Evolutionary conservation across 352 stramenopile genomes (phyloP), one percentile per base, ranked within the genome.

Genomic region (Globisporangium echinulatum): DNA sequence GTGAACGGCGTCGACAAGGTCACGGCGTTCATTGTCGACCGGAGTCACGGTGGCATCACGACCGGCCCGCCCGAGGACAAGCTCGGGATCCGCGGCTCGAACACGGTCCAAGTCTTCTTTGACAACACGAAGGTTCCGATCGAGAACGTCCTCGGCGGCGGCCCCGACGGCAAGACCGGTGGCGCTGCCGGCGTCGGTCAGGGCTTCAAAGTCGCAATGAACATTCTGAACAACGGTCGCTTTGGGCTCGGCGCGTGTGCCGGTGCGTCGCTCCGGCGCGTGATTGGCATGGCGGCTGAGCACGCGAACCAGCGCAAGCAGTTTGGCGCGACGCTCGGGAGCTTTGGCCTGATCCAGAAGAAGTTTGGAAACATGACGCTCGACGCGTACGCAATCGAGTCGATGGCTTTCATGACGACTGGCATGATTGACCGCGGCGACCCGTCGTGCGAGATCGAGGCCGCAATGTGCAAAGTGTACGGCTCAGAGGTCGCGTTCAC

Each of bases 21-120:
- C 61, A 99, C 96, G 51, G 96, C 92, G 43, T 99, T 99, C 68
- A 96, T 99, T 68, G 94, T 99, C 3, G 94, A 98, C 68, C 89
- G 94, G 14, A 79, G 79, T 47, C 96, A 94, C 66, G 88, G 94
- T 46, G 92, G 94, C 49, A 80, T 99, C 44, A 90, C 78, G 36
- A 92, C 94, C 52, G 96, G 96, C 6, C 87, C 84, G 17, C 87
- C 93, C 5, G 96, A 99, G 74, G 93, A 98, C 68, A 99, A 99
- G 72, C 75, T 99, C n/a, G 97, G 97, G 19, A 94, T 99, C 46
- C 85, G 91, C 49, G 96, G 96, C 14, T 98, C 92, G n/a, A 98
- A 96, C 65, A 99, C 97, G 2, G 98, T 94, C 64, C 84, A 97
- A 57, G 80, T 99, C 3, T 96, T 87, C 58, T 98, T 99, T 54